Conservation (phyloP, 164 flowering plant species). For the Warburgia ugandensis region DNA sequence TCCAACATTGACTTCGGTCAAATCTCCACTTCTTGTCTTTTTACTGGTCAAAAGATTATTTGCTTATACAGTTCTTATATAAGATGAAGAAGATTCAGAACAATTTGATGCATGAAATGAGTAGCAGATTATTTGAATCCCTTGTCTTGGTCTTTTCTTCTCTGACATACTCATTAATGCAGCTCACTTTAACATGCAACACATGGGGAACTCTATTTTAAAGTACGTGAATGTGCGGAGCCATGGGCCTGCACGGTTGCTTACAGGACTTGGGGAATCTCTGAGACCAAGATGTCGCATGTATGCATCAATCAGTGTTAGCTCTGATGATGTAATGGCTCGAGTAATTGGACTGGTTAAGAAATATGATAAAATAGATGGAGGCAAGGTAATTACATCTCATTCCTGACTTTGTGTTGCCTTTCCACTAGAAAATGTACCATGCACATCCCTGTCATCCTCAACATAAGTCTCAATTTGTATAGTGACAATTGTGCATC, state of each 20-base stretch:
- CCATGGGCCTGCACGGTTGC: slow-evolving; percentile 6
- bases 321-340: slow-evolving; percentile 34
- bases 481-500: too few relatives aligned
- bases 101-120: too few relatives aligned
- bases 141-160: too few relatives aligned
- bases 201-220: slow-evolving; percentile 33
- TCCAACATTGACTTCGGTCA: too few relatives aligned
- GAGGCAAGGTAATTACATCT: slow-evolving; percentile 36
- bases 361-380: slow-evolving; percentile 52
- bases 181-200: slow-evolving; percentile 33
- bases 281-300: slow-evolving; percentile 20
- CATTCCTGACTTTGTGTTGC: not conserved
- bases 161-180: too few relatives aligned
- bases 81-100: too few relatives aligned
- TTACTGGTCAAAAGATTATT: too few relatives aligned
- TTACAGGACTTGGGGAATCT: slow-evolving; percentile 9
- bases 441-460: not conserved
- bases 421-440: not conserved
- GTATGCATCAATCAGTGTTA: slow-evolving; percentile 29
- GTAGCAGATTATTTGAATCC: too few relatives aligned
- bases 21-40: too few relatives aligned
- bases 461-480: too few relatives aligned
- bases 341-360: slow-evolving; percentile 60
- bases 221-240: slow-evolving; percentile 29
- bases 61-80: too few relatives aligned